Percentiles rank a stretch among this genome's conserved stretches.
phyloP scores from a whole-genome alignment of 176 grass and related monocot genomes.

The Areca catechu region DNA sequence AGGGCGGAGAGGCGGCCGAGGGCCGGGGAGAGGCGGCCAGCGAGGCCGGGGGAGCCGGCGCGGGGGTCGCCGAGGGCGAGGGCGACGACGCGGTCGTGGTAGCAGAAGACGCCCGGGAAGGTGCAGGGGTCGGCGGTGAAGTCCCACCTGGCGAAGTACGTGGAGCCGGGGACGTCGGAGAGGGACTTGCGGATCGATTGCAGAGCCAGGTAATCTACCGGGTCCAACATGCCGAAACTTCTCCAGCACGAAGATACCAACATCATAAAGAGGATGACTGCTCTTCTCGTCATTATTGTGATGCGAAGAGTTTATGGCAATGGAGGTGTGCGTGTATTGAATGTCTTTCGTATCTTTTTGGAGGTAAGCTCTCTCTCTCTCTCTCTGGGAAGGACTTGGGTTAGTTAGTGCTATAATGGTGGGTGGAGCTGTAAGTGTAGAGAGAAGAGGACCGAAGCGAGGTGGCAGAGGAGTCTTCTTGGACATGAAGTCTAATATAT shows the following conservation, averaged over 20 bases:
- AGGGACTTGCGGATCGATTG: conserved; percentile 37
- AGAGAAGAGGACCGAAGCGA: too few relatives aligned
- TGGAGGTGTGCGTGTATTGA: too few relatives aligned
- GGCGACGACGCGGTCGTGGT: conserved; percentile 29
- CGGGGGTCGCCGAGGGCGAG: conserved; percentile 69
- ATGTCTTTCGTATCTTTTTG: too few relatives aligned
- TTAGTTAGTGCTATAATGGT: too few relatives aligned
- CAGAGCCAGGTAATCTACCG: conserved; percentile 57
- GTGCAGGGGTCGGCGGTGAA: conserved; percentile 68
- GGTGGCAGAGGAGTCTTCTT: too few relatives aligned
- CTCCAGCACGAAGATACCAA: not conserved
- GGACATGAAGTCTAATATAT: too few relatives aligned
- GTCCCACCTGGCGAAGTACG: conserved; percentile 70
- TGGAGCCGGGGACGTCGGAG: conserved; percentile 36
- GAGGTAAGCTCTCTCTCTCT: too few relatives aligned
- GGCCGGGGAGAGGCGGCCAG: conserved; percentile 27
- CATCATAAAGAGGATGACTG: too few relatives aligned
- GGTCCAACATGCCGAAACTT: conserved; percentile 40
- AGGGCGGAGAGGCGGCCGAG: conserved; percentile 36
- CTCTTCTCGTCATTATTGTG: too few relatives aligned
- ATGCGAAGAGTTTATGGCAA: too few relatives aligned
- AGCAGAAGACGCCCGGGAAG: conserved; percentile 53
- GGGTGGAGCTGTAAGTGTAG: too few relatives aligned
- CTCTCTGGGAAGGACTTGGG: too few relatives aligned
- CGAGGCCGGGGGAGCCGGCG: conserved; percentile 45